These are phyloP conservation scores for Sclerotinia glacialis DNA, from an alignment of 2,329 filamentous ascomycete genomes.

Conservation along the genomic window DNA sequence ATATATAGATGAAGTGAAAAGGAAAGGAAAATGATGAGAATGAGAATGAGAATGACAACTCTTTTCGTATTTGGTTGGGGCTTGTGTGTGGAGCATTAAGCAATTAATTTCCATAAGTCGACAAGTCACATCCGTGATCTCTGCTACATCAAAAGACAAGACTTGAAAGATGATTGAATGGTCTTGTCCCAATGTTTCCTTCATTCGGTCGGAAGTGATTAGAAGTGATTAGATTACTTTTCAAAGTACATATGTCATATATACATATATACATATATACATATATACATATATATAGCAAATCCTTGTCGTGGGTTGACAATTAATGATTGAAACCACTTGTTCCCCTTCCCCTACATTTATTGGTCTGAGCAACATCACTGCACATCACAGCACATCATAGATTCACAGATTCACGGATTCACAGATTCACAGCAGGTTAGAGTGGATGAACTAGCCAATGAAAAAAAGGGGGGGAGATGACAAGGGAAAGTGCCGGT, in stretches of 20 bases:
- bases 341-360: too few species aligned
- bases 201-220: neutral
- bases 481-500: neutral
- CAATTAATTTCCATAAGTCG: neutral
- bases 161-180: neutral
- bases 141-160: neutral
- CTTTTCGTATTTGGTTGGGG: constrained; percentile 7
- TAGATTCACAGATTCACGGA: too few species aligned
- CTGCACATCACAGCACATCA: too few species aligned
- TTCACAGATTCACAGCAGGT: too few species aligned
- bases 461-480: neutral
- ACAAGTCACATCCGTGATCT: constrained; percentile 6
- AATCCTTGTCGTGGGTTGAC: neutral
- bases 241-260: neutral
- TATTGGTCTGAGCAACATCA: constrained; percentile 2
- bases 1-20: neutral
- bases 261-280: neutral
- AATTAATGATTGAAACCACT: too few species aligned
- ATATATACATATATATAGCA: neutral
- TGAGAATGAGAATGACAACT: too few species aligned
- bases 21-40: neutral
- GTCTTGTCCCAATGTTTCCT: neutral
- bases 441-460: neutral
- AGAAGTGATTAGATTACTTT: neutral
- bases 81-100: neutral